Conservation (phyloP, 2,329 filamentous ascomycete species). For the Mycogone perniciosa region DNA sequence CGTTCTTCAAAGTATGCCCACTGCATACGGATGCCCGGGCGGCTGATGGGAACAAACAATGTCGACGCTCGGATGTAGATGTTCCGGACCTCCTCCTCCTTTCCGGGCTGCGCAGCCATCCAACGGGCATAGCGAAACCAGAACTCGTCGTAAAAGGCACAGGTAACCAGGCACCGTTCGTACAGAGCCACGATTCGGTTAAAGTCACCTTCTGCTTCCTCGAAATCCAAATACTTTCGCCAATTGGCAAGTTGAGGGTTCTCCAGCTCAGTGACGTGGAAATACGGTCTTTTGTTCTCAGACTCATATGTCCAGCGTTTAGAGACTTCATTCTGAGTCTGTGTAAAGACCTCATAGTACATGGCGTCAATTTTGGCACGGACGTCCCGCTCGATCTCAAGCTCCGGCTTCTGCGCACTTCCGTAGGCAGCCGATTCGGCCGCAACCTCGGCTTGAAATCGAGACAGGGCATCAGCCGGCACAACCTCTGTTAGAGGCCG, state of each 20-base stretch:
- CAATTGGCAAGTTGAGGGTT: slow-evolving; percentile 80
- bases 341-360: slow-evolving; percentile 74
- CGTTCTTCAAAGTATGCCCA: slow-evolving; percentile 96
- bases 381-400: slow-evolving; percentile 78
- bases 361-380: slow-evolving; percentile 72
- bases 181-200: slow-evolving; percentile 75
- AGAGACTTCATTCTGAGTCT: slow-evolving; percentile 78
- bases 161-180: slow-evolving; percentile 87
- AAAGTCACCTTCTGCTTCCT: slow-evolving; percentile 78
- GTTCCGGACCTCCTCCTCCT: slow-evolving; percentile 83
- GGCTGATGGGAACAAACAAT: slow-evolving; percentile 79
- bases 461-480: slow-evolving; percentile 58
- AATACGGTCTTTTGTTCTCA: slow-evolving; percentile 92
- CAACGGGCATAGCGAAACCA: slow-evolving; percentile 96
- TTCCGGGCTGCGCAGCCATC: slow-evolving; percentile 76
- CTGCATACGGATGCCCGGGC: slow-evolving; percentile 76
- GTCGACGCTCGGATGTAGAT: slow-evolving; percentile 85
- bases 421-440: slow-evolving; percentile 52
- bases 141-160: slow-evolving; percentile 93
- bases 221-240: slow-evolving; percentile 94
- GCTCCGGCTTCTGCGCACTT: slow-evolving; percentile 53
- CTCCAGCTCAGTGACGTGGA: slow-evolving; percentile 90
- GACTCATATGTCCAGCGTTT: slow-evolving; percentile 94
- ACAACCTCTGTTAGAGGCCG: slow-evolving; percentile 69
- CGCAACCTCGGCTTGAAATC: slow-evolving; percentile 67